Percentiles rank a stretch among this genome's conserved stretches.
phyloP scores from a whole-genome alignment of 2,329 filamentous ascomycete species.

The Fusarium cicatricum region DNA sequence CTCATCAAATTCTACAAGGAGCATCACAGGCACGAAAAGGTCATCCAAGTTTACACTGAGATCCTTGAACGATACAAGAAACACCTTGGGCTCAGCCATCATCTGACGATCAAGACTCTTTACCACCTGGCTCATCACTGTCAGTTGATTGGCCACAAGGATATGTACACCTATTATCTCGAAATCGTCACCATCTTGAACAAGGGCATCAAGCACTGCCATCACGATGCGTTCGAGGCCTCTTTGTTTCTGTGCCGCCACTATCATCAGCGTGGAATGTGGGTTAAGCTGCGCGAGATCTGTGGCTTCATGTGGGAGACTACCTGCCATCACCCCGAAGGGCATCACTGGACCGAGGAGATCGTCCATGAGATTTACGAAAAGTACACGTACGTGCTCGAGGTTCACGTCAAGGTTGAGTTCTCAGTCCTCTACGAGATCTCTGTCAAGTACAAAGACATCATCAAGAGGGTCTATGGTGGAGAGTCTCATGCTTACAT shows the following conservation, averaged over 20 bases:
- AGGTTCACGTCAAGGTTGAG: slow-evolving; percentile 52
- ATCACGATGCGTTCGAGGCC: slow-evolving; percentile 55
- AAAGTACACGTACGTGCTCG: slow-evolving; percentile 57
- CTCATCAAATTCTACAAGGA: slow-evolving; percentile 47
- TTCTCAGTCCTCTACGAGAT: slow-evolving; percentile 54
- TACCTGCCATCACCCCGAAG: slow-evolving; percentile 47
- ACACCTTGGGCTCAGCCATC: slow-evolving; percentile 39
- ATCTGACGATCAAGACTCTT: slow-evolving; percentile 46
- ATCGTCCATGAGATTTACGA: slow-evolving; percentile 52
- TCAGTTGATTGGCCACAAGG: slow-evolving; percentile 41
- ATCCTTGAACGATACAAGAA: slow-evolving; percentile 46
- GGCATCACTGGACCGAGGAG: slow-evolving; percentile 49
- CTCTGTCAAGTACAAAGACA: slow-evolving; percentile 57
- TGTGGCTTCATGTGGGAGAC: slow-evolving; percentile 57
- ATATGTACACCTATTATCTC: slow-evolving; percentile 48
- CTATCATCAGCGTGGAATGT: slow-evolving; percentile 55
- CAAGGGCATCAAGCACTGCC: slow-evolving; percentile 44
- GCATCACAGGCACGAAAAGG: slow-evolving; percentile 50
- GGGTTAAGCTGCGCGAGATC: slow-evolving; percentile 55
- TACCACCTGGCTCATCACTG: slow-evolving; percentile 41
- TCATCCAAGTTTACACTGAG: slow-evolving; percentile 48
- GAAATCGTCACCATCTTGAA: slow-evolving; percentile 49
- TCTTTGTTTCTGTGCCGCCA: slow-evolving; percentile 54
- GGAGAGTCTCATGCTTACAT: slow-evolving; percentile 40
- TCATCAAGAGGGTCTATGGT: slow-evolving; percentile 51